phyloP scores from a whole-genome alignment of 1,284 basidiomycete genomes.

The Volvariella volvacea region DNA sequence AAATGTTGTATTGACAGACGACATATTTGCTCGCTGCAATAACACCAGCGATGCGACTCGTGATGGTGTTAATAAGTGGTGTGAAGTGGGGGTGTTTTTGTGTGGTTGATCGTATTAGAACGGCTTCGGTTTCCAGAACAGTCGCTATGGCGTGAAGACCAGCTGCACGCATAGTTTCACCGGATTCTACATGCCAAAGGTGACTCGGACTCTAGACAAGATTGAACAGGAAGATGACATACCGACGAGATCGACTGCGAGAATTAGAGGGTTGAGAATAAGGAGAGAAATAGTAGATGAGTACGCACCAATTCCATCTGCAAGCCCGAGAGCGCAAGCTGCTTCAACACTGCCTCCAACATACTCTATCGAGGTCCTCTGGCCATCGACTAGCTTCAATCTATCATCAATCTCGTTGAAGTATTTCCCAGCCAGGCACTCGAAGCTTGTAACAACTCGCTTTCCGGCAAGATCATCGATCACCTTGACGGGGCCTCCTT shows the following conservation, averaged over 20 bases:
- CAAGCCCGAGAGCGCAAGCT: constrained; percentile 92
- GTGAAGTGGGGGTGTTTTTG: constrained; percentile 64
- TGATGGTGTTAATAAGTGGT: constrained; percentile 77
- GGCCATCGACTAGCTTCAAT: constrained; percentile 40
- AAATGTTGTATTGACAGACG: constrained; percentile 89
- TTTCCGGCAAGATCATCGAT: constrained; percentile 85
- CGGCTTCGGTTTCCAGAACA: constrained; percentile 84
- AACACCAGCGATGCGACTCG: constrained; percentile 87
- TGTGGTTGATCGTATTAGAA: constrained; percentile 80
- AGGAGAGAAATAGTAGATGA: background rate
- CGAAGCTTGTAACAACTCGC: constrained; percentile 92
- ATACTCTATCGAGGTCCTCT: constrained; percentile 84
- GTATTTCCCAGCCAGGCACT: constrained; percentile 77
- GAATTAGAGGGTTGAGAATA: constrained; percentile 7
- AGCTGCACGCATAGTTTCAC: constrained; percentile 98
- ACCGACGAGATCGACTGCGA: constrained; percentile 86
- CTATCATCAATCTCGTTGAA: constrained; percentile 71
- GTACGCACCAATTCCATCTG: constrained; percentile 89
- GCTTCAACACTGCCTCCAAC: constrained; percentile 98
- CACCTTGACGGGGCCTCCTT: constrained; percentile 61
- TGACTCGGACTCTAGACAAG: background rate
- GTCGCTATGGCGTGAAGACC: constrained; percentile 92
- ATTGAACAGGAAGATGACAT: constrained; percentile 22
- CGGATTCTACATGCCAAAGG: constrained; percentile 67
- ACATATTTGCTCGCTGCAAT: constrained; percentile 88